Evolutionary conservation across 2,329 filamentous ascomycete species (phyloP).

Genomic region (Botrytis porri): DNA sequence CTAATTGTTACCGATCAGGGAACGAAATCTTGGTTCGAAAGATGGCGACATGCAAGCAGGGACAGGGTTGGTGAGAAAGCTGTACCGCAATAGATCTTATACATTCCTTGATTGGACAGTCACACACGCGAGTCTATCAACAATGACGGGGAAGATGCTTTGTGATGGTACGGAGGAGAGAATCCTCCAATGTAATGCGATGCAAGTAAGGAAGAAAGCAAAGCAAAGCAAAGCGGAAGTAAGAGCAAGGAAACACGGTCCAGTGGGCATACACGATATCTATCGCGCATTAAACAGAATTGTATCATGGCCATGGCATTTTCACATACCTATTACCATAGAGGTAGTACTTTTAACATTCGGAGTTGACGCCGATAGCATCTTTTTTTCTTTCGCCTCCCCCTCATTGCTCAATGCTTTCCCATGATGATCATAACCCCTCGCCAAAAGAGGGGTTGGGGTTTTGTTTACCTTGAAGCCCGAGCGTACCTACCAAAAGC

Average conservation of each 20-base stretch:
- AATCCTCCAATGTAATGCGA: background rate
- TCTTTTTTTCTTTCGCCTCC: conserved; percentile 1
- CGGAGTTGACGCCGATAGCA: background rate
- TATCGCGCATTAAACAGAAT: background rate
- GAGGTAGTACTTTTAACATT: background rate
- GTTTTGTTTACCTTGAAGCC: background rate
- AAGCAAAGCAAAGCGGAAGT: background rate
- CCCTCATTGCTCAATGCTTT: conserved; percentile 11
- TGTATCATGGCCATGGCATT: background rate
- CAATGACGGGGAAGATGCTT: background rate
- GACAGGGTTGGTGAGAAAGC: background rate
- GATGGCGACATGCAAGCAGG: conserved; percentile 11
- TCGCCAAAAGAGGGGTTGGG: conserved; percentile 4
- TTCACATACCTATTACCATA: background rate
- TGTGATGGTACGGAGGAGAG: background rate
- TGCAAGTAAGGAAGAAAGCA: background rate
- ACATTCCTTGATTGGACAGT: background rate
- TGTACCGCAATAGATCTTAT: background rate
- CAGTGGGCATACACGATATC: background rate
- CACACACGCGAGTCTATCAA: background rate
- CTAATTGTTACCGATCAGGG: background rate
- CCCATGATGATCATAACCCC: conserved; percentile 3
- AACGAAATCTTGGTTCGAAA: conserved; percentile 6
- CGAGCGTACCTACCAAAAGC: background rate
- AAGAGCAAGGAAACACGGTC: background rate